phyloP scores from a whole-genome alignment of 108 stramenopile species.

The Schizochytrium sp. region DNA sequence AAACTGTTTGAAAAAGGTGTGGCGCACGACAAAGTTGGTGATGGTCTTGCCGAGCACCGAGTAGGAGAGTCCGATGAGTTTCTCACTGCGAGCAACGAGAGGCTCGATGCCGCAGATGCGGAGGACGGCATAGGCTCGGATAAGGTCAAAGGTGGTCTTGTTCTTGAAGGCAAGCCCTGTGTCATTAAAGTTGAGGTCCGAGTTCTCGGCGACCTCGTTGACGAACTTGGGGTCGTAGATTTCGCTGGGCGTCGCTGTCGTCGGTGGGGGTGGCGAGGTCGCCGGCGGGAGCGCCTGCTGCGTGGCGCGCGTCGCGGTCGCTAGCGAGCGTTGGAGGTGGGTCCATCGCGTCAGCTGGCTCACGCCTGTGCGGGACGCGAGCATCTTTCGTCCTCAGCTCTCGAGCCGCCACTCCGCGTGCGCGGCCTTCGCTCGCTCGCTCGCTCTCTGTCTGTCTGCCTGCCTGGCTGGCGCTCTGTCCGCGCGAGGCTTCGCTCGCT shows the following conservation, averaged over 20 bases:
- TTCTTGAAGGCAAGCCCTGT: slow-evolving; percentile 24
- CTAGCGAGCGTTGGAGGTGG: no score
- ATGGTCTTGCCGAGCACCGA: slow-evolving; percentile 43
- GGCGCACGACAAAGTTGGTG: slow-evolving; percentile 51
- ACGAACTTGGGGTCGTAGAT: background rate
- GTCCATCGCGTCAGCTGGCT: no score
- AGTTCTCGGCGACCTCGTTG: background rate
- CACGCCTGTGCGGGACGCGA: no score
- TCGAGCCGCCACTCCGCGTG: no score
- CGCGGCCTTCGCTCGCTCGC: no score
- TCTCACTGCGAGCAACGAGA: slow-evolving; percentile 59
- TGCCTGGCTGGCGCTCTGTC: no score
- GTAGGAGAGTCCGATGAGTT: slow-evolving; percentile 36
- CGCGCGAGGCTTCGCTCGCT: no score
- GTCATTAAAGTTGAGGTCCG: slow-evolving; percentile 19
- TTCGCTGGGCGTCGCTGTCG: background rate
- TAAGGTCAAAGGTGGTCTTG: slow-evolving; percentile 55
- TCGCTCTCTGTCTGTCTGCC: no score
- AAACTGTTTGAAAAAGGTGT: slow-evolving; percentile 85
- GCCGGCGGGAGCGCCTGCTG: background rate
- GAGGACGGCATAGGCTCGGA: slow-evolving; percentile 58
- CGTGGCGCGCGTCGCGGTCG: no score
- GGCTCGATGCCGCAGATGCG: slow-evolving; percentile 50
- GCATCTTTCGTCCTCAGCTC: no score
- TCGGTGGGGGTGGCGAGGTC: background rate